A percentile compares a stretch with the other conserved stretches of the same genome.
Conservation (phyloP, 768 basidiomycete species). For the Termitomyces sp. region DNA sequence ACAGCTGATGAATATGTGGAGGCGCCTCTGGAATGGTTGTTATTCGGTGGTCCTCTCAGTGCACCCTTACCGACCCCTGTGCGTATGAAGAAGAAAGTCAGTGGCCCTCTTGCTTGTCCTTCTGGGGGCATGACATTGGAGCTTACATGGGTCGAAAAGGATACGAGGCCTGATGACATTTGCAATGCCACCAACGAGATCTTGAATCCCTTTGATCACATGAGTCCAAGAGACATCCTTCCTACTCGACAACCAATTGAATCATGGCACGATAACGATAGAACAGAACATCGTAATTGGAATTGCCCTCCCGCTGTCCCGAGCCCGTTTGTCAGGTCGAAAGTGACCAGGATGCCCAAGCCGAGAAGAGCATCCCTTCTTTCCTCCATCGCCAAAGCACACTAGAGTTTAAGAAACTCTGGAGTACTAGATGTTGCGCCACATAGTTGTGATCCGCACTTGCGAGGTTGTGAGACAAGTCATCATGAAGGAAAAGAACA, state of each 20-base stretch:
- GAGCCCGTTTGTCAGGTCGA: background rate
- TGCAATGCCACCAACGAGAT: background rate
- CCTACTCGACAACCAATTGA: background rate
- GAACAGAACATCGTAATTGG: background rate
- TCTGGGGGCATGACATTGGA: background rate
- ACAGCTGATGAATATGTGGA: background rate
- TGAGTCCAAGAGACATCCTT: background rate
- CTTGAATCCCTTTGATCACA: background rate
- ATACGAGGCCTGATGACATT: background rate
- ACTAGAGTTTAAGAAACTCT: background rate
- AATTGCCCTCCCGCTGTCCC: background rate
- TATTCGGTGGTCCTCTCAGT: constrained; percentile 6
- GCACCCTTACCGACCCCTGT: background rate
- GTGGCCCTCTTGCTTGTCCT: constrained; percentile 1
- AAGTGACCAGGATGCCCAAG: background rate
- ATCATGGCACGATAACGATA: background rate
- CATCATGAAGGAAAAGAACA: background rate
- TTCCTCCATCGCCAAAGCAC: background rate
- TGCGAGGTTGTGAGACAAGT: background rate
- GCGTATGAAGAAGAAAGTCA: background rate
- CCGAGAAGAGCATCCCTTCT: background rate
- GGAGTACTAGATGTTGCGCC: background rate
- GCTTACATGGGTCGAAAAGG: background rate
- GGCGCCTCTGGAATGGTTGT: background rate
- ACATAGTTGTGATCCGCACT: background rate